Base-by-base conservation (phyloP, 108 stramenopile genomes). In the Parietichytrium sp. region DNA sequence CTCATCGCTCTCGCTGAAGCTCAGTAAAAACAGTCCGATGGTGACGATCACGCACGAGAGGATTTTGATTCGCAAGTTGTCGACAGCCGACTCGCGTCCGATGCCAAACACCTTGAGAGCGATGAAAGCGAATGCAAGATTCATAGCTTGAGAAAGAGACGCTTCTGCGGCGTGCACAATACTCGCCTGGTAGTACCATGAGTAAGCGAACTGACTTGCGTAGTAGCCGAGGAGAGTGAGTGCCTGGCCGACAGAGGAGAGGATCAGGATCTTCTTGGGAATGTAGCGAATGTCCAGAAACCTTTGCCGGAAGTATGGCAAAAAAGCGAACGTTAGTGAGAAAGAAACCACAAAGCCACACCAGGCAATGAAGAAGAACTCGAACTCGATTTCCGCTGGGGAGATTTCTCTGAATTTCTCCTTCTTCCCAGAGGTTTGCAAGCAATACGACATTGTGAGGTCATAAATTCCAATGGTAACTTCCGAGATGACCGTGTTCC, bases 171-270 rank as follows among this genome's bases (percentile, higher is more conserved):
- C 61, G 61, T 72, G 61, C 61, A 72, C 61, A n/a, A 72, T 72
- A 72, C 61, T 72, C 61, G 61, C 61, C 42, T 72, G 61, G 20
- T 72, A 72, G 20, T 72, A 72, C 61, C 61, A 72, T 33, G 38
- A 45, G 61, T 72, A 72, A 13, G 61, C 61, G 42, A 72, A 72
- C 61, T 72, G 61, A 25, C 61, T 72, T 1, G 45, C 23, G 42
- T 72, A 72, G 61, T 72, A 72, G 61, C 61, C 61, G 20, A 72
- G 45, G 61, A 72, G 61, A 33, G 61, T 72, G 61, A 72, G 61
- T n/a, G 45, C 20, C 61, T 72, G 61, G 42, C 61, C 61, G 45
- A 72, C 20, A 0, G 38, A n/a, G 10, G 61, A 72, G 45, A 72
- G 45, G 61, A 72, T 45, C 2, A 72, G 36, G 38, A 72, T 45